phyloP scores from a whole-genome alignment of 2,329 filamentous ascomycete species.

The Endocalyx cinctus region DNA sequence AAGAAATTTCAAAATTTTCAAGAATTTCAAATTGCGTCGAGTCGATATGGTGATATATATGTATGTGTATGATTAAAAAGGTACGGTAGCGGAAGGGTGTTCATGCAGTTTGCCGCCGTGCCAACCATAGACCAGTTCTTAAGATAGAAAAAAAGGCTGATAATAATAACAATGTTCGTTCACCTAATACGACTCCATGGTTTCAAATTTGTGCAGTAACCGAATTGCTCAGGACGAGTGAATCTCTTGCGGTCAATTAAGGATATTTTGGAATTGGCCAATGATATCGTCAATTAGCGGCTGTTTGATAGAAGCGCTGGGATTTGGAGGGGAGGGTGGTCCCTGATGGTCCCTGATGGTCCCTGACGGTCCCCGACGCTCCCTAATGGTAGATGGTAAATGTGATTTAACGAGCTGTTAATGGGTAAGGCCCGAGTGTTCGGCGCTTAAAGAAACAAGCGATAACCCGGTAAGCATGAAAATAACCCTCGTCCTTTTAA shows the following conservation, averaged over 20 bases:
- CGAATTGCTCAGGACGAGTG: slow-evolving; percentile 3
- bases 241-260: neutral
- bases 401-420: neutral
- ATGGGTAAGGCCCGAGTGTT: neutral
- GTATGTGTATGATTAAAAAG: slow-evolving; percentile 1
- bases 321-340: too few species aligned
- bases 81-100: slow-evolving; percentile 1
- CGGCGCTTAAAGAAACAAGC: neutral
- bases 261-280: neutral
- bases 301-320: neutral
- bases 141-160: slow-evolving; percentile 15
- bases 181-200: too few species aligned
- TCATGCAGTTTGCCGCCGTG: slow-evolving; percentile 12
- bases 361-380: neutral
- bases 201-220: slow-evolving; percentile 25
- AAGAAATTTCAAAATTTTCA: slow-evolving; percentile 5
- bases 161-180: slow-evolving; percentile 9
- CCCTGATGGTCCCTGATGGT: neutral
- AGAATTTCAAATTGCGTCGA: slow-evolving; percentile 3
- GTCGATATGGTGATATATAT: slow-evolving; percentile 10
- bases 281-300: neutral
- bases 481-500: too few species aligned
- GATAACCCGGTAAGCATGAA: too few species aligned
- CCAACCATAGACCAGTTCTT: slow-evolving; percentile 6
- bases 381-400: neutral